phyloP scores from a whole-genome alignment of 2,329 filamentous ascomycete genomes.

The Fulvia fulva region DNA sequence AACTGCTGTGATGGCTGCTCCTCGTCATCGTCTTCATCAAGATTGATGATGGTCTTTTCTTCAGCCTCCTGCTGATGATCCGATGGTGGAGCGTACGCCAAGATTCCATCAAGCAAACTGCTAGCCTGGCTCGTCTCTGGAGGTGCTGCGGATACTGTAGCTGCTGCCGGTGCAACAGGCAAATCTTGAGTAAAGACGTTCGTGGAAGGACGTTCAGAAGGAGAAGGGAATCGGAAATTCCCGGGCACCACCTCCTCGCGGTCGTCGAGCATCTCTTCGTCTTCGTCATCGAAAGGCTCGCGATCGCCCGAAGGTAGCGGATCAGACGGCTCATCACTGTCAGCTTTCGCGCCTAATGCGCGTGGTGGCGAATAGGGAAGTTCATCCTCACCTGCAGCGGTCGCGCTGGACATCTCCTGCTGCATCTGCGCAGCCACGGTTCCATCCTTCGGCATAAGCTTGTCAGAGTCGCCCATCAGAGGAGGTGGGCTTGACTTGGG shows the following conservation, averaged over 20 bases:
- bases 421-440: neutral
- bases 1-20: neutral
- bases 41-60: neutral
- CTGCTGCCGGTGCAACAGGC: neutral
- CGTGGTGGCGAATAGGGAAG: neutral
- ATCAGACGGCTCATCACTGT: neutral
- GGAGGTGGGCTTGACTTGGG: neutral
- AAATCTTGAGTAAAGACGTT: neutral
- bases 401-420: neutral
- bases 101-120: no score
- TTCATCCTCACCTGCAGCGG: neutral
- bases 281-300: slow-evolving; percentile 3
- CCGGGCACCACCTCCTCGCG: neutral
- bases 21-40: neutral
- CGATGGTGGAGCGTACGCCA: neutral
- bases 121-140: neutral
- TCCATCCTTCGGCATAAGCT: neutral
- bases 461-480: neutral
- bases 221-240: neutral
- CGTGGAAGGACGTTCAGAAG: neutral
- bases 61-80: neutral
- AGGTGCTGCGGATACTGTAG: neutral
- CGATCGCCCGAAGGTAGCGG: neutral
- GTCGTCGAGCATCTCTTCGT: slow-evolving; percentile 19
- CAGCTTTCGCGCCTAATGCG: neutral